Evolutionary conservation across 2,329 filamentous ascomycete genomes (phyloP), one percentile per base, ranked within the genome.

Genomic region (Aspergillus aculeatus): DNA sequence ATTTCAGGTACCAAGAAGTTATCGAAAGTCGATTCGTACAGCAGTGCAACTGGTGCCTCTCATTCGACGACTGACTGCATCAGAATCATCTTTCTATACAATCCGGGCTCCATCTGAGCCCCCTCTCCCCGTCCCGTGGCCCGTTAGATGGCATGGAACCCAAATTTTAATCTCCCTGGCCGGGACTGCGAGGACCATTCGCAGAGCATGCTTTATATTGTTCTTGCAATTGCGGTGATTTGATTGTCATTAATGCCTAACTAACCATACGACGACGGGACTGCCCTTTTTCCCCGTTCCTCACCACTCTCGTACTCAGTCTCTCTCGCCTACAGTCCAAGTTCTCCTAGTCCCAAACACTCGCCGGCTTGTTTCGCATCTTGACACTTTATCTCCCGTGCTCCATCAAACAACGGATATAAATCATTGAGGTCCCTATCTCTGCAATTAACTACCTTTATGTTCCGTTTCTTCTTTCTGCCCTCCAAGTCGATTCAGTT

Each of bases 101-200:
- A 7, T 44, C 38, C 47, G 32, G 57, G 60, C 57, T 62, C 60
- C 57, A 62, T 62, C 31, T 50, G 19, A 54, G 53, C 19, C 58
- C 51, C 57, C 54, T 35, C 32, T 35, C 32, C 32, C 53, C 57
- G 50, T 62, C 57, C 57, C 60, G 60, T 59, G 41, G 56, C 50
- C 51, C 56, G 48, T 54, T 58, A 23, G 29, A 61, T 52, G 59
- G 35, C 56, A 62, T 62, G 57, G 57, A 59, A 58, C 57, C 53
- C 54, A 62, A 57, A 60, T 59, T 56, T 29, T 59, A 62, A 59
- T 57, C 24, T 48, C 49, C 32, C 32, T 56, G 58, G 14, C 57
- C 58, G 50, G 41, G 50, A 50, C 38, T 19, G 38, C 16, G 38
- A 44, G 47, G 26, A 50, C 47, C 32, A 57, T 54, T 57, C 47